Conservation (phyloP, 192 early-diverging fungal species). For the Diversispora eburnea region DNA sequence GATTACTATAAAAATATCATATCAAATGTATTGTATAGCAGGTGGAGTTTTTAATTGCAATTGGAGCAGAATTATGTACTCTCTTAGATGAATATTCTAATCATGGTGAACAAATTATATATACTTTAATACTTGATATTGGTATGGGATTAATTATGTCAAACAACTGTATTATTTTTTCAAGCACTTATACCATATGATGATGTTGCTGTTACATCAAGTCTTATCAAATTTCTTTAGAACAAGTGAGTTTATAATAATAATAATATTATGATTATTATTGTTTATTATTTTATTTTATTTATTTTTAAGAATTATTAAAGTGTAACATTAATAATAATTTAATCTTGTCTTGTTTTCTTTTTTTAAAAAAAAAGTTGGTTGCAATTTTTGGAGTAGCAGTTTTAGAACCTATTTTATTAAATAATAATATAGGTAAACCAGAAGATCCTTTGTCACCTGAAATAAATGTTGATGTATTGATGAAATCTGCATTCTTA, state of each 20-base stretch:
- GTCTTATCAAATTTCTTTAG: slow-evolving; percentile 61
- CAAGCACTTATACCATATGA: slow-evolving; percentile 63
- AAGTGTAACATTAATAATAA: too few species aligned
- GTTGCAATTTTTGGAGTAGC: too few species aligned
- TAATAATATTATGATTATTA: too few species aligned
- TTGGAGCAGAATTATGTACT: slow-evolving; percentile 64
- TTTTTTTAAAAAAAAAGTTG: too few species aligned
- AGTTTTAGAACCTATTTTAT: too few species aligned
- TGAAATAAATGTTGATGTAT: too few species aligned
- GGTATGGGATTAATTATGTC: slow-evolving; percentile 74
- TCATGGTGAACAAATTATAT: slow-evolving; percentile 52
- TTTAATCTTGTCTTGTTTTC: too few species aligned
- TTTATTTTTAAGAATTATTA: too few species aligned
- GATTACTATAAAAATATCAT: slow-evolving; percentile 48
- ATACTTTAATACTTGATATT: slow-evolving; percentile 64
- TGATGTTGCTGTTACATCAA: slow-evolving; percentile 71
- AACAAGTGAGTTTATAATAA: slow-evolving; percentile 5
- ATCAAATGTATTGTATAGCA: slow-evolving; percentile 58
- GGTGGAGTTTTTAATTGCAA: slow-evolving; percentile 59
- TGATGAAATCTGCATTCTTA: too few species aligned
- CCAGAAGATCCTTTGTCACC: too few species aligned
- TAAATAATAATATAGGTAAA: too few species aligned
- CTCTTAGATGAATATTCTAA: slow-evolving; percentile 53
- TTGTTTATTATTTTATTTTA: too few species aligned
- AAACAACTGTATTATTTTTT: slow-evolving; percentile 68